Base-by-base conservation (phyloP, 2,329 filamentous ascomycete species). In the Parastagonospora avenae region DNA sequence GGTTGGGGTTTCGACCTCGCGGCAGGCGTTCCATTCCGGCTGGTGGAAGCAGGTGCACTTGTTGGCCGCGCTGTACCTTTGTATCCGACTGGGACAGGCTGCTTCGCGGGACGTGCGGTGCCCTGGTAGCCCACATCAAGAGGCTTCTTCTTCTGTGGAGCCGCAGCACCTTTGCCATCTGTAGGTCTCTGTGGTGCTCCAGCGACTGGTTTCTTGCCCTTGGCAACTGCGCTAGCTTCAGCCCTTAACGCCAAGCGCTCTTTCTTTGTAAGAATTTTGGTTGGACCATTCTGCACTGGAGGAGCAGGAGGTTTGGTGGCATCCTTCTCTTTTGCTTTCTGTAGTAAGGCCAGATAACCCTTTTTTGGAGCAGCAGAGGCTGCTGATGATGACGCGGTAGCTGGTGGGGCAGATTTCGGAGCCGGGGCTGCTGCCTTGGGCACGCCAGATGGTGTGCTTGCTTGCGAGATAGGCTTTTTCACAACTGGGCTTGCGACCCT, bases 261-360 rank as follows among this genome's bases (percentile, higher is more conserved):
- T 53, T 85, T 88, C 54, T 75, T 79, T 6, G 81, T 75, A n/a
- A 81, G 73, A 64, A 85, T 88, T 60, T 89, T 88, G 1, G 86
- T 82, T 15, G 86, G 80, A 68, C 91, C 91, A 72, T 91, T 88
- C 67, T 90, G 88, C 59, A 91, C 90, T 61, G 85, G 85, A 48
- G 87, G 88, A 19, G 88, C 80, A 47, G 84, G 50, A 33, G 67
- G 64, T 48, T 73, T 73, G 4, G 66, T 63, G 12, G 73, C 62
- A 76, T 77, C 78, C 48, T 78, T 86, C 54, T 84, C 84, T 64
- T 89, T 85, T 29, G 85, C 90, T 59, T 87, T 82, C 48, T 87
- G 87, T 74, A 92, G 80, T 52, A 91, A 88, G 64, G 91, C 88
- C 32, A 86, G 84, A 69, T 85, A 92, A 0, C 87, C 89, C 2